phyloP scores from a whole-genome alignment of 139 green algal genomes.

The Picochlorum sp. region DNA sequence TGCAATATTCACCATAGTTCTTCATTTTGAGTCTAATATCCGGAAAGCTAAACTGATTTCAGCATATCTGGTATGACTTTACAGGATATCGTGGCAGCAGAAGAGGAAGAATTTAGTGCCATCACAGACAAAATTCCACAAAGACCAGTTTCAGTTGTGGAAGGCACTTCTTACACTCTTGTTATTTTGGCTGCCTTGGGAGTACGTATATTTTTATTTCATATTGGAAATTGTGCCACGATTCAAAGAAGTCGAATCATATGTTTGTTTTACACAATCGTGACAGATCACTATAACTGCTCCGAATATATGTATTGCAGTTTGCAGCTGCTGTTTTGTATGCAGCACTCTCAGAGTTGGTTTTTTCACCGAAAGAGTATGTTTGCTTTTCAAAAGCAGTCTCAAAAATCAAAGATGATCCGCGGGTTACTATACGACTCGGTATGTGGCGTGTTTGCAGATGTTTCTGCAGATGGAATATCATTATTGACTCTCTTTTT shows the following conservation, averaged over 20 bases:
- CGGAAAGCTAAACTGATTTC: no score
- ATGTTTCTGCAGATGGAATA: no score
- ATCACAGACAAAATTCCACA: slow-evolving; percentile 93
- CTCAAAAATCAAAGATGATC: slow-evolving; percentile 71
- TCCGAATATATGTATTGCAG: no score
- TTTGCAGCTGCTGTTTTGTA: slow-evolving; percentile 36
- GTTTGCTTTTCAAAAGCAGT: slow-evolving; percentile 77
- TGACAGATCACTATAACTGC: no score
- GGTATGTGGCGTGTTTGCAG: no score
- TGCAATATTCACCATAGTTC: no score
- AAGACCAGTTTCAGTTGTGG: slow-evolving; percentile 72
- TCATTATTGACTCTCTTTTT: not conserved
- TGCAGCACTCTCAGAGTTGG: slow-evolving; percentile 49
- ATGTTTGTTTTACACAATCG: not conserved
- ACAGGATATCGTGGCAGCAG: slow-evolving; percentile 3
- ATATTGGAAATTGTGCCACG: not conserved
- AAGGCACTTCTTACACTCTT: slow-evolving; percentile 77
- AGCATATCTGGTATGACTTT: no score
- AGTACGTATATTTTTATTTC: slow-evolving; percentile 31
- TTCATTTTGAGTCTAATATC: no score
- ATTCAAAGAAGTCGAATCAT: not conserved
- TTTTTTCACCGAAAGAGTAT: slow-evolving; percentile 78
- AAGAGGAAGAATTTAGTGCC: slow-evolving; percentile 21
- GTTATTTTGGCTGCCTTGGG: slow-evolving; percentile 81
- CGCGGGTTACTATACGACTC: slow-evolving; percentile 64